Conservation (phyloP, 2,329 filamentous ascomycete genomes). For the Aphanoascus verrucosus region DNA sequence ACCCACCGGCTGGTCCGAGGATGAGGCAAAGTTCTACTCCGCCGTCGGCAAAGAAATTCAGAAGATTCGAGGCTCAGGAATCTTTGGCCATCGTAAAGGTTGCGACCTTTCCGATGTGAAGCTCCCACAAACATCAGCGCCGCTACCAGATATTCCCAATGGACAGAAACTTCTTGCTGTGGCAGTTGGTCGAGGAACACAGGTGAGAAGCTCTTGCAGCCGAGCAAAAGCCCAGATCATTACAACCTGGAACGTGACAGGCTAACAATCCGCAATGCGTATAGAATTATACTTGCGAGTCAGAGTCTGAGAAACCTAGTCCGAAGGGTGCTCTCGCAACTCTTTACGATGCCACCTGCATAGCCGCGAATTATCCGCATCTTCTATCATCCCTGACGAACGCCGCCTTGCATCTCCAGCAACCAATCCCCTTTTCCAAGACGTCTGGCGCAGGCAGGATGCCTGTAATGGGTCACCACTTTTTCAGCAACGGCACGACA, state of each 20-base stretch:
- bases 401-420: constrained; percentile 46
- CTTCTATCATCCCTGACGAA: constrained; percentile 55
- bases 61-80: constrained; percentile 16
- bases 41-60: constrained; percentile 33
- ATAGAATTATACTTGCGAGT: constrained; percentile 81
- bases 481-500: constrained; percentile 59
- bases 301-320: constrained; percentile 51
- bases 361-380: constrained; percentile 58
- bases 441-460: constrained; percentile 48
- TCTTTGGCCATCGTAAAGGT: constrained; percentile 16
- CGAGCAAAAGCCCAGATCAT: neutral
- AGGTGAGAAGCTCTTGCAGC: constrained; percentile 26
- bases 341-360: constrained; percentile 79
- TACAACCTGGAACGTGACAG: neutral
- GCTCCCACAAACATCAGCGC: constrained; percentile 42
- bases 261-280: neutral
- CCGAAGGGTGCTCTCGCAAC: constrained; percentile 65
- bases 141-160: constrained; percentile 50
- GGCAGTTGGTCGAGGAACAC: constrained; percentile 71
- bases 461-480: constrained; percentile 64
- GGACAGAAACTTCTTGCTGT: constrained; percentile 63
- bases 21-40: constrained; percentile 32
- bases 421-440: constrained; percentile 23
- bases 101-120: constrained; percentile 28
- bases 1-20: constrained; percentile 32